Percentiles rank a stretch among this genome's conserved stretches.
Evolutionary conservation across 805 yeast species (phyloP).

Genomic region (Sugiyamaella marilandica): DNA sequence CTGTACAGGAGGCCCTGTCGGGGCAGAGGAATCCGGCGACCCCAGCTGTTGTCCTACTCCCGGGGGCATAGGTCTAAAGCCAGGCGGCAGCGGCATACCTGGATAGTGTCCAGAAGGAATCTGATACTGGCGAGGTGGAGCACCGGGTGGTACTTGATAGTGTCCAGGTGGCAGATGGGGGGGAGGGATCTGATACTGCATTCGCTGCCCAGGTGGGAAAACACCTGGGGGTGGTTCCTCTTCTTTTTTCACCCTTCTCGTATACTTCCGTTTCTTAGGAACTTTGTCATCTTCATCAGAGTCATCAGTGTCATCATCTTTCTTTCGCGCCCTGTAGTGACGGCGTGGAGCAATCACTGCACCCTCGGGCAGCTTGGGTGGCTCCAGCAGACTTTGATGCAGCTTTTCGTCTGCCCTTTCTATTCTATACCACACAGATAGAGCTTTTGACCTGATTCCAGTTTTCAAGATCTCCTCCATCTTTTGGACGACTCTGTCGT

Average conservation of each 20-base stretch:
- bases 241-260: neutral
- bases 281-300: slow-evolving; percentile 14
- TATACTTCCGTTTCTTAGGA: slow-evolving; percentile 13
- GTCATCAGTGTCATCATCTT: slow-evolving; percentile 16
- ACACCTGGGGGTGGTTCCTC: slow-evolving; percentile 2
- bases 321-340: slow-evolving; percentile 20
- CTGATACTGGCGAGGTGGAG: neutral
- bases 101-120: neutral
- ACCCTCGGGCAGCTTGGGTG: slow-evolving; percentile 19
- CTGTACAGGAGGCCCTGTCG: no score
- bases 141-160: neutral
- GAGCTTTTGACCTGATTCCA: slow-evolving; percentile 58
- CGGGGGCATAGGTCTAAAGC: no score
- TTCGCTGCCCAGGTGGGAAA: neutral
- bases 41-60: no score
- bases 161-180: neutral
- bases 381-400: slow-evolving; percentile 23
- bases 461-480: slow-evolving; percentile 58
- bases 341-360: slow-evolving; percentile 17
- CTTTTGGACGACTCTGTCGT: slow-evolving; percentile 48
- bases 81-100: no score
- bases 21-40: no score
- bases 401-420: slow-evolving; percentile 30
- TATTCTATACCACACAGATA: slow-evolving; percentile 77
- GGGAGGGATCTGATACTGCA: neutral